Evolutionary conservation across 768 basidiomycete genomes (phyloP).

Genomic region (Lactarius tabidus): DNA sequence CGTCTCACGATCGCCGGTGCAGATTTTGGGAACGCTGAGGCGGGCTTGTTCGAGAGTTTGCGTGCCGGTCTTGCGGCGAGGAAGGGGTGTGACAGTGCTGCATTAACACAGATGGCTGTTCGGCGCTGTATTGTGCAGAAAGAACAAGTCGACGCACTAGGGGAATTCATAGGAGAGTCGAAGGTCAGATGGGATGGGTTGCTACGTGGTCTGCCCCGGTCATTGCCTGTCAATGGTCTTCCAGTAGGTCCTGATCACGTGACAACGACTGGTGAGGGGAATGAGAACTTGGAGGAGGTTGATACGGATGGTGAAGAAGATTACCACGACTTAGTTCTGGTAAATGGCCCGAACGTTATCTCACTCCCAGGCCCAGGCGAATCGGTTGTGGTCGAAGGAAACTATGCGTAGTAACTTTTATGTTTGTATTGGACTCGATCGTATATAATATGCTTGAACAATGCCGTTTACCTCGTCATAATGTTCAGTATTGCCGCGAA

Average conservation of each 20-base stretch:
- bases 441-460: not conserved
- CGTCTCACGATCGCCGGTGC: constrained; percentile 16
- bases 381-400: not conserved
- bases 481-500: not conserved
- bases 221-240: not conserved
- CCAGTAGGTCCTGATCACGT: not conserved
- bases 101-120: constrained; percentile 11
- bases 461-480: not conserved
- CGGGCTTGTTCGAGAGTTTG: constrained; percentile 14
- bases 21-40: constrained; percentile 7
- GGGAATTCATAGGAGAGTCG: constrained; percentile 15
- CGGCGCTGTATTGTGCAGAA: constrained; percentile 19
- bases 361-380: constrained; percentile 5
- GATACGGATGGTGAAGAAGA: constrained; percentile 3
- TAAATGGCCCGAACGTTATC: constrained; percentile 6
- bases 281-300: not conserved
- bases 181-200: constrained; percentile 21
- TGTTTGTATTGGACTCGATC: not conserved
- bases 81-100: not conserved
- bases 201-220: not conserved
- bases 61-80: constrained; percentile 12
- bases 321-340: not conserved
- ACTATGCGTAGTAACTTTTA: not conserved
- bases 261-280: not conserved
- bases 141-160: constrained; percentile 13